These are phyloP conservation scores for Rosa hybrid DNA, from an alignment of 331 rosid genomes.

Conservation along the genomic window DNA sequence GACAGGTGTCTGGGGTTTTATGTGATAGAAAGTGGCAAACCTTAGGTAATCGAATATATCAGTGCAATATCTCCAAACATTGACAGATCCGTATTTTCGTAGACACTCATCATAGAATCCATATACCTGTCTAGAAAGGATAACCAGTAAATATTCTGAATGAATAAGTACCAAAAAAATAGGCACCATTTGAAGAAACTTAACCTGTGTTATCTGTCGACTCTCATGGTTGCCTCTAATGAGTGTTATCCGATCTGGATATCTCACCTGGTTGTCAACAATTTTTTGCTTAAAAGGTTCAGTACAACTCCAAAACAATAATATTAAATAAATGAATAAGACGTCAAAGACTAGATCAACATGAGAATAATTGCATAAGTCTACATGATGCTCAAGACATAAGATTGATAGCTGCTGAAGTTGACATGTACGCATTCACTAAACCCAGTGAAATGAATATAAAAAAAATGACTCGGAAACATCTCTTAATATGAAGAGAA, in stretches of 20 bases:
- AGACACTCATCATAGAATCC: slow-evolving; percentile 99
- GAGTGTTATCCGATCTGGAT: slow-evolving; percentile 98
- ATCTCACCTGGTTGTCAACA: slow-evolving; percentile 71
- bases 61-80: slow-evolving; percentile 99
- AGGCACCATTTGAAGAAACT: slow-evolving; percentile 16
- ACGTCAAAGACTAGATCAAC: slow-evolving; percentile 9
- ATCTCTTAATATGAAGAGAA: not conserved
- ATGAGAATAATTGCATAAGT: not conserved
- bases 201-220: slow-evolving; percentile 99
- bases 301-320: slow-evolving; percentile 3
- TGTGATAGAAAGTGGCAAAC: slow-evolving; percentile 43
- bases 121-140: slow-evolving; percentile 73
- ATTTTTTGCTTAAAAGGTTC: not conserved
- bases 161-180: slow-evolving; percentile 21
- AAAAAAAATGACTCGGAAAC: not conserved
- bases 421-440: not conserved
- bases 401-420: not conserved
- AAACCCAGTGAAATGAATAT: not conserved
- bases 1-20: slow-evolving; percentile 2
- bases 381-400: not conserved
- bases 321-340: slow-evolving; percentile 2
- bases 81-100: slow-evolving; percentile 95
- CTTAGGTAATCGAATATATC: slow-evolving; percentile 96
- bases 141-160: slow-evolving; percentile 37
- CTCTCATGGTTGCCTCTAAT: slow-evolving; percentile 98